phyloP scores from a whole-genome alignment of 225 moss, liverwort and hornwort genomes.

The Sphagnum tenellum region DNA sequence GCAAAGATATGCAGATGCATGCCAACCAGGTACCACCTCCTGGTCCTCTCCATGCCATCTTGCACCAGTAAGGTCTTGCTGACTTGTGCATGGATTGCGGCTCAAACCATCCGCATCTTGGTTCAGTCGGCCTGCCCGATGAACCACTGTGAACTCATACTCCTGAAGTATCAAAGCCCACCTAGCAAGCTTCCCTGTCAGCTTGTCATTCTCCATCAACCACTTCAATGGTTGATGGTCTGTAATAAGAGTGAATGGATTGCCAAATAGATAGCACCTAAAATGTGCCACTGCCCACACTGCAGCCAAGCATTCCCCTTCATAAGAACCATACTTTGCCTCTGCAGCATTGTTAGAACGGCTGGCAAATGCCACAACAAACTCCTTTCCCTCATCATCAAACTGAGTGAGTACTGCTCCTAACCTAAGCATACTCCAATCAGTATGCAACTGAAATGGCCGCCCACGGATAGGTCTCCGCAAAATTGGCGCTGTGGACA shows the following conservation, averaged over 20 bases:
- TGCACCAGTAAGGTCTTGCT: not conserved
- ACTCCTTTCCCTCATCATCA: slow-evolving; percentile 3
- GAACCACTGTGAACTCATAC: not conserved
- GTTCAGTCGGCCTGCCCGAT: not conserved
- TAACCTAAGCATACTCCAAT: not conserved
- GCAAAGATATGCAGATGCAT: not conserved
- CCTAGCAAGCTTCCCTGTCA: not conserved
- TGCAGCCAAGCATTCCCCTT: not conserved
- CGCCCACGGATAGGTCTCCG: not conserved
- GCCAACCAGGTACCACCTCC: not conserved
- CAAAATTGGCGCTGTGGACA: not conserved
- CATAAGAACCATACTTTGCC: not conserved
- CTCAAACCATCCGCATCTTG: not conserved
- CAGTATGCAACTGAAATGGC: not conserved
- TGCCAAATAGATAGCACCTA: not conserved
- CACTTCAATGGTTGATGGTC: not conserved
- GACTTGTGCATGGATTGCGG: not conserved
- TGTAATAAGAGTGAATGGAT: not conserved
- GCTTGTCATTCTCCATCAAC: not conserved
- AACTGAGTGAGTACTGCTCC: not conserved
- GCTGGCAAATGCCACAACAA: not conserved
- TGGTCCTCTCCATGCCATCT: not conserved
- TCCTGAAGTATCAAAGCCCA: not conserved
- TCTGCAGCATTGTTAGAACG: not conserved
- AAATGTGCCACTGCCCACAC: not conserved